These are phyloP conservation scores for Wickerhamomyces alni DNA, from an alignment of 805 yeast species.

Conservation along the genomic window DNA sequence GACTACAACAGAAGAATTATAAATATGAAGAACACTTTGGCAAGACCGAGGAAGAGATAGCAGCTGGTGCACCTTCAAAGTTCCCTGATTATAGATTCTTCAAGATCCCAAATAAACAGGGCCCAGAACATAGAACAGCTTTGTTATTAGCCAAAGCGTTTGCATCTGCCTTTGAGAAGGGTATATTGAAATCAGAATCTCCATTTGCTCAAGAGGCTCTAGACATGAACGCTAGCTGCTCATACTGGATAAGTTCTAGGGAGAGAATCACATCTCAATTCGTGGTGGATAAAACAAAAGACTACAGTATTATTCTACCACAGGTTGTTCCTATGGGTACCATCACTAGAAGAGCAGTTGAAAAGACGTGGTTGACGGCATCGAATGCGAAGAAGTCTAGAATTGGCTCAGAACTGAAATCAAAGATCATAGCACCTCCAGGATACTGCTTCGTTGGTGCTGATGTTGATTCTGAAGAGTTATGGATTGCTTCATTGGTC, in stretches of 20 bases:
- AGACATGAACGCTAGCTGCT: slow-evolving; percentile 67
- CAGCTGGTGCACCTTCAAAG: not conserved
- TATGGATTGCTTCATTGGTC: slow-evolving; percentile 94
- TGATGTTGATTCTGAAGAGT: slow-evolving; percentile 96
- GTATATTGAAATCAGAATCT: slow-evolving; percentile 63
- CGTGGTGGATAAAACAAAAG: slow-evolving; percentile 53
- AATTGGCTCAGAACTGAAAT: slow-evolving; percentile 90
- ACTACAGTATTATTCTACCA: slow-evolving; percentile 61
- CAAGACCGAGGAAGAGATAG: not conserved
- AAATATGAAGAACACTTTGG: slow-evolving; percentile 10
- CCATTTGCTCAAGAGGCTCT: slow-evolving; percentile 73
- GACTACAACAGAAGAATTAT: slow-evolving; percentile 31
- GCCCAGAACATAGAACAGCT: slow-evolving; percentile 67
- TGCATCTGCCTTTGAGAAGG: slow-evolving; percentile 64
- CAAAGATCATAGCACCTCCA: slow-evolving; percentile 77
- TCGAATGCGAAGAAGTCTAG: slow-evolving; percentile 83
- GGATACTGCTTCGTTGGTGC: slow-evolving; percentile 96
- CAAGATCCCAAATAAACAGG: slow-evolving; percentile 86
- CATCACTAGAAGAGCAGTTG: slow-evolving; percentile 92
- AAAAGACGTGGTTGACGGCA: slow-evolving; percentile 96
- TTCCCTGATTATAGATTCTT: slow-evolving; percentile 33
- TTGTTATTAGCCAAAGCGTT: slow-evolving; percentile 74
- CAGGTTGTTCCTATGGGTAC: slow-evolving; percentile 91
- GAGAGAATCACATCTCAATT: slow-evolving; percentile 80
- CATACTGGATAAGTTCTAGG: slow-evolving; percentile 92